These are phyloP conservation scores for Incumbomyces lentus DNA, from an alignment of 2,329 filamentous ascomycete species.

Conservation along the genomic window DNA sequence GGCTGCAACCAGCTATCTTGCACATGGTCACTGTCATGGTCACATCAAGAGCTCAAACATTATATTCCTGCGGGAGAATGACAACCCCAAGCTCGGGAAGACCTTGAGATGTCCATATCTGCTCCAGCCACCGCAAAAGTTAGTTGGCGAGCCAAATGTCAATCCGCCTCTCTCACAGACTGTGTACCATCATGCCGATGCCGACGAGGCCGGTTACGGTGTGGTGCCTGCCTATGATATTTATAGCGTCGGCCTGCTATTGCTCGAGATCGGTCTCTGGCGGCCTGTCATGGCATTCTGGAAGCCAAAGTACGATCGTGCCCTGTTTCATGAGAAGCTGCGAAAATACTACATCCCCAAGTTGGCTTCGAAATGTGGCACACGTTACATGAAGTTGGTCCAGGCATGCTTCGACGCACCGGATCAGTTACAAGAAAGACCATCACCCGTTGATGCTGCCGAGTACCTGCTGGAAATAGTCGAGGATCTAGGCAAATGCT, in stretches of 20 bases:
- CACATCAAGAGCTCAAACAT: constrained; percentile 58
- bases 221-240: constrained; percentile 39
- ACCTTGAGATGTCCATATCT: constrained; percentile 14
- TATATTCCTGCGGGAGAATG: constrained; percentile 36
- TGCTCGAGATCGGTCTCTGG: constrained; percentile 56
- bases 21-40: constrained; percentile 47
- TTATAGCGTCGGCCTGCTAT: constrained; percentile 51
- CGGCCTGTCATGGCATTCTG: constrained; percentile 51
- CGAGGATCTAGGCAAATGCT: constrained; percentile 19
- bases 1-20: constrained; percentile 47
- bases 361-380: constrained; percentile 53
- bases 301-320: constrained; percentile 53
- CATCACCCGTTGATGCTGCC: constrained; percentile 18
- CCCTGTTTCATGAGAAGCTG: constrained; percentile 53
- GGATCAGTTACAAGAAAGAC: constrained; percentile 23
- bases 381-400: constrained; percentile 51
- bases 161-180: constrained; percentile 38
- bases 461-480: constrained; percentile 19
- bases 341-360: constrained; percentile 54
- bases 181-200: constrained; percentile 51
- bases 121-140: constrained; percentile 19
- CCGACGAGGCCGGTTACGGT: constrained; percentile 31
- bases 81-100: constrained; percentile 14
- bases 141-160: constrained; percentile 13
- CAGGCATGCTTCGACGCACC: constrained; percentile 51